Conservation (phyloP, 1,284 basidiomycete genomes). For the Pseudozyma sp. region DNA sequence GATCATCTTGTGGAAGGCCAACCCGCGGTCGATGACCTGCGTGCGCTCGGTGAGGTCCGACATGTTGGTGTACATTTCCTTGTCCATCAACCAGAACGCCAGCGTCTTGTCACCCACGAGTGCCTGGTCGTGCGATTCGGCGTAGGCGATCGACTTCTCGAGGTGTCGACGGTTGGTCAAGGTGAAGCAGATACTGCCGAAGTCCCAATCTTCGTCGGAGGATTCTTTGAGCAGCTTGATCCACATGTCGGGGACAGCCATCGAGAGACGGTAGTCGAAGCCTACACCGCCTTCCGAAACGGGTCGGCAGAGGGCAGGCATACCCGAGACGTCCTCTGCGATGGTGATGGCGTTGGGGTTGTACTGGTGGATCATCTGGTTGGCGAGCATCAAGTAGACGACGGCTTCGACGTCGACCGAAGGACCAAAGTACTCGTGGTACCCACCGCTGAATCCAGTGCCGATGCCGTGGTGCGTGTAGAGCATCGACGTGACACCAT, state of each 20-base stretch:
- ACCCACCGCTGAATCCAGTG: conserved; percentile 94
- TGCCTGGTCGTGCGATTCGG: conserved; percentile 97
- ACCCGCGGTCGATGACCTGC: conserved; percentile 85
- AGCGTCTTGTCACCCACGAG: conserved; percentile 92
- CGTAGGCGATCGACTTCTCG: conserved; percentile 93
- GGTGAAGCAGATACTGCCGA: conserved; percentile 87
- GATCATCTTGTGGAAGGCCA: conserved; percentile 97
- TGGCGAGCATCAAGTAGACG: conserved; percentile 96
- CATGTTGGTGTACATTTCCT: conserved; percentile 90
- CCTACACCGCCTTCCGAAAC: conserved; percentile 87
- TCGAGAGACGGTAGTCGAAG: conserved; percentile 96
- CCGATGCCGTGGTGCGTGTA: conserved; percentile 96
- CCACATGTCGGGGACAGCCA: conserved; percentile 99
- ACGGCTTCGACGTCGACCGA: conserved; percentile 87
- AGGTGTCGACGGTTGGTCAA: conserved; percentile 87
- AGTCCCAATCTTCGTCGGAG: conserved; percentile 86
- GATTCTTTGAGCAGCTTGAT: conserved; percentile 97
- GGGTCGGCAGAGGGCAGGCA: conserved; percentile 91
- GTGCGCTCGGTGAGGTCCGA: conserved; percentile 88
- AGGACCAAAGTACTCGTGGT: conserved; percentile 96
- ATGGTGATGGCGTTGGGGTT: conserved; percentile 88
- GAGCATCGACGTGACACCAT: conserved; percentile 99
- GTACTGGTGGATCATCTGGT: conserved; percentile 84
- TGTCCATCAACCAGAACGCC: conserved; percentile 99
- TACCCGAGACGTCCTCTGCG: conserved; percentile 97